Percentiles rank a stretch among this genome's conserved stretches.
Evolutionary conservation across 1,284 basidiomycete genomes (phyloP).

Genomic region (Apiotrichum brassicae): DNA sequence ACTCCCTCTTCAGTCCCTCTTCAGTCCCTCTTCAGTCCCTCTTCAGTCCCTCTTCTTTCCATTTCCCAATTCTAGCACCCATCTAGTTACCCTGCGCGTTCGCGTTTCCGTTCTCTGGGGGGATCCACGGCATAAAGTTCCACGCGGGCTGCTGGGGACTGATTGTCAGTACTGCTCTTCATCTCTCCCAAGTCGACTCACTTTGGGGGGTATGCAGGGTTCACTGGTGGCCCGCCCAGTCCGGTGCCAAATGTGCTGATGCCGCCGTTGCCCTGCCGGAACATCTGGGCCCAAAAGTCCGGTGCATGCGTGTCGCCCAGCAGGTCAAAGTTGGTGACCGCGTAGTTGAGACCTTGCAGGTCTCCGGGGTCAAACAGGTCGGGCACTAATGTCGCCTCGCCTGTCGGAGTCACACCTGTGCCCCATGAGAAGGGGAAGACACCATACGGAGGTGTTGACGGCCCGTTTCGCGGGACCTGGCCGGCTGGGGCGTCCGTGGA

Average conservation of each 20-base stretch:
- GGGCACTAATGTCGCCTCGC: slow-evolving; percentile 4
- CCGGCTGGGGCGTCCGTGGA: background rate
- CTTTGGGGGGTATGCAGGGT: background rate
- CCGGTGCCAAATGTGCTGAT: slow-evolving; percentile 6
- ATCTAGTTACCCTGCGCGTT: background rate
- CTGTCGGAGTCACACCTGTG: slow-evolving; percentile 4
- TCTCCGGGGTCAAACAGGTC: slow-evolving; percentile 15
- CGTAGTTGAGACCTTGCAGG: slow-evolving; percentile 17
- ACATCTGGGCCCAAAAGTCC: slow-evolving; percentile 14
- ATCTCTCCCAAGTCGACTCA: background rate
- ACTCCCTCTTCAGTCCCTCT: no score
- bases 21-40: no score
- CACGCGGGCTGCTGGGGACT: slow-evolving; percentile 1
- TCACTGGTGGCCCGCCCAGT: background rate
- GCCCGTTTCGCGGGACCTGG: background rate
- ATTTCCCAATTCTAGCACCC: no score
- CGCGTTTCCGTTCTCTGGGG: background rate
- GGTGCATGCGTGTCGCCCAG: slow-evolving; percentile 8
- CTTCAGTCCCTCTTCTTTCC: background rate
- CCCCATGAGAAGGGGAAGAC: slow-evolving; percentile 3
- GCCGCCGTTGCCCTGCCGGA: slow-evolving; percentile 7
- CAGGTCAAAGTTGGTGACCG: slow-evolving; percentile 20
- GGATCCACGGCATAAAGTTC: slow-evolving; percentile 13
- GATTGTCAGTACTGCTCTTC: background rate
- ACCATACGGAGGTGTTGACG: slow-evolving; percentile 8